Evolutionary conservation across 371 early-diverging fungal genomes (phyloP).

Genomic region (Mucor saturninus): DNA sequence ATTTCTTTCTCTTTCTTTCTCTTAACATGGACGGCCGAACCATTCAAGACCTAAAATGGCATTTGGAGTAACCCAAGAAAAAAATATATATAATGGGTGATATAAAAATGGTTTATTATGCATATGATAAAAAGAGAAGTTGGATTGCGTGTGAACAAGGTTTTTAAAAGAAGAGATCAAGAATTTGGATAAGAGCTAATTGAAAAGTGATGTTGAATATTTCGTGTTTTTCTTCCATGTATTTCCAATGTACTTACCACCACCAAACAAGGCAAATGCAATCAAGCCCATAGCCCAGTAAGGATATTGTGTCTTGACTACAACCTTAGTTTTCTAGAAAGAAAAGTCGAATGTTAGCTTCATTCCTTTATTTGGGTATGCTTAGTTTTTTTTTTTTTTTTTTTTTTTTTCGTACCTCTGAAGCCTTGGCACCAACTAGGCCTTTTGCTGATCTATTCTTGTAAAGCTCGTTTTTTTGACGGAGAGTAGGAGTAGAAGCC

Average conservation of each 20-base stretch:
- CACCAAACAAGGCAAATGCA: constrained; percentile 30
- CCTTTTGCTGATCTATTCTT: constrained; percentile 28
- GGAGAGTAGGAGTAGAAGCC: constrained; percentile 36
- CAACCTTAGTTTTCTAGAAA: constrained; percentile 13
- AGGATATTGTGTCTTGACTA: constrained; percentile 13
- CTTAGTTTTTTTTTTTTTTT: background rate
- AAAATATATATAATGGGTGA: background rate
- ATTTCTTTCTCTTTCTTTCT: too few species aligned
- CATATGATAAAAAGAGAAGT: background rate
- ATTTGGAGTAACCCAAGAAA: background rate
- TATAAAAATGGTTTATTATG: background rate
- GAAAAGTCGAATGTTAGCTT: background rate
- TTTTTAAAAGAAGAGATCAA: constrained; percentile 23
- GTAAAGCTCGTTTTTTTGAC: constrained; percentile 35
- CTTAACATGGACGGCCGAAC: too few species aligned
- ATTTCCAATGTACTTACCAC: constrained; percentile 16
- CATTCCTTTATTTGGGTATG: background rate
- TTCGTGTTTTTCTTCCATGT: background rate
- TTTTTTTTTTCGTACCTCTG: constrained; percentile 14
- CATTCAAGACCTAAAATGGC: background rate
- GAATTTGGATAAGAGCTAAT: constrained; percentile 23
- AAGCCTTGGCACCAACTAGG: constrained; percentile 20
- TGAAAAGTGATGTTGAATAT: background rate
- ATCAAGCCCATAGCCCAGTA: constrained; percentile 27
- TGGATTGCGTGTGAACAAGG: background rate